Conservation (phyloP, 768 basidiomycete genomes). For the Strobilomyces confusus region DNA sequence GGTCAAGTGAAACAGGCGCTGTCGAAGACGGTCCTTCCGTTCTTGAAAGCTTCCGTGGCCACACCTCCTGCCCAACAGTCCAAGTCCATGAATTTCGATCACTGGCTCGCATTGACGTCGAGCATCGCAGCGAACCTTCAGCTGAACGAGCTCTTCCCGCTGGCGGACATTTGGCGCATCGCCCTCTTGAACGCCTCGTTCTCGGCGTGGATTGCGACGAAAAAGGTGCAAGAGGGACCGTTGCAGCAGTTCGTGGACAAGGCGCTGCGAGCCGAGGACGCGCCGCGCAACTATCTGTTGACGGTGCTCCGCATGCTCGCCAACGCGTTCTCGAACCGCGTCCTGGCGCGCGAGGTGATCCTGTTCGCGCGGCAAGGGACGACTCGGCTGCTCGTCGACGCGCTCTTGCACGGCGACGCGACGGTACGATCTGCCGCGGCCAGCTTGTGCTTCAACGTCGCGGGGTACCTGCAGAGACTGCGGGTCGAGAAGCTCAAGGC, state of each 20-base stretch:
- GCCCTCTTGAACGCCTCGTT: constrained; percentile 63
- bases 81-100: constrained; percentile 36
- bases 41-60: constrained; percentile 55
- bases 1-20: constrained; percentile 49
- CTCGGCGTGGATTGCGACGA: constrained; percentile 44
- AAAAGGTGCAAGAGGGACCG: constrained; percentile 35
- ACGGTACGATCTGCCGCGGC: constrained; percentile 75
- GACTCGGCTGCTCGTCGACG: constrained; percentile 57
- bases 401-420: constrained; percentile 65
- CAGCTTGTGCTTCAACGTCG: constrained; percentile 75
- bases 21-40: constrained; percentile 48
- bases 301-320: constrained; percentile 64
- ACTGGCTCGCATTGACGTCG: constrained; percentile 48
- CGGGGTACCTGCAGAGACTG: constrained; percentile 59
- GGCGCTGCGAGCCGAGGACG: constrained; percentile 31
- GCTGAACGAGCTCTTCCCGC: constrained; percentile 63
- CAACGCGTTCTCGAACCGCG: constrained; percentile 55
- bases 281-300: constrained; percentile 54
- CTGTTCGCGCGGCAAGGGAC: constrained; percentile 31
- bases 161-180: constrained; percentile 80
- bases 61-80: constrained; percentile 22
- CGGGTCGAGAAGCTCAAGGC: constrained; percentile 44
- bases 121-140: constrained; percentile 45
- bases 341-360: constrained; percentile 41
- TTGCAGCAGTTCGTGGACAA: constrained; percentile 45